Evolutionary conservation across 1,139 yeast genomes (phyloP).

Genomic region (Insectozyma bohioensis): DNA sequence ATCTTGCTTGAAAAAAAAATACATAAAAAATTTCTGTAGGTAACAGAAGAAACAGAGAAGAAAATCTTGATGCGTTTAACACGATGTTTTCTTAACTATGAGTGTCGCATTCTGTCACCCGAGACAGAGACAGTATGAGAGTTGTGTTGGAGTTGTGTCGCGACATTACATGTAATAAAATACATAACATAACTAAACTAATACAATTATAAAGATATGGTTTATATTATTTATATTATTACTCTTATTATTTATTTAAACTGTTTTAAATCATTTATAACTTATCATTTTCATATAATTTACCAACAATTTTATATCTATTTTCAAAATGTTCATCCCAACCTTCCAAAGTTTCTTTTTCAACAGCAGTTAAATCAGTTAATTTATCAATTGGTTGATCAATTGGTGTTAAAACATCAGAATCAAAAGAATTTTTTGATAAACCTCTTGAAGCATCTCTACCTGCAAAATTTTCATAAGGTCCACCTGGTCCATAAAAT

Average conservation of each 20-base stretch:
- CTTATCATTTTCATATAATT: slow-evolving; percentile 32
- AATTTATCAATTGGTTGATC: slow-evolving; percentile 75
- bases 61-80: too few species aligned
- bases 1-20: too few species aligned
- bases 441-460: slow-evolving; percentile 95
- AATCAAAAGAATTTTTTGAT: slow-evolving; percentile 86
- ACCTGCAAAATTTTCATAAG: slow-evolving; percentile 94
- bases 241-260: background rate
- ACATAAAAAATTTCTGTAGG: too few species aligned
- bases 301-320: slow-evolving; percentile 74
- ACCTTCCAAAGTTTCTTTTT: slow-evolving; percentile 65
- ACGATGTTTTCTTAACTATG: too few species aligned
- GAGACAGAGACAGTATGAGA: too few species aligned
- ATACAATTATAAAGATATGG: background rate
- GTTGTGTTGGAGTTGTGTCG: too few species aligned
- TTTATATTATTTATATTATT: background rate
- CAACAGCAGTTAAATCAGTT: slow-evolving; percentile 59
- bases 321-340: slow-evolving; percentile 86
- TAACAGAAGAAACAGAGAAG: too few species aligned
- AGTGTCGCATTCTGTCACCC: too few species aligned
- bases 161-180: too few species aligned
- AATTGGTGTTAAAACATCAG: slow-evolving; percentile 52
- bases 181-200: background rate
- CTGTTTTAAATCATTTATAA: slow-evolving; percentile 5
- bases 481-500: slow-evolving; percentile 97